Percentiles rank a stretch among this genome's conserved stretches.
Evolutionary conservation across 176 grass and related monocot genomes (phyloP).

Genomic region (Oryza officinalis): DNA sequence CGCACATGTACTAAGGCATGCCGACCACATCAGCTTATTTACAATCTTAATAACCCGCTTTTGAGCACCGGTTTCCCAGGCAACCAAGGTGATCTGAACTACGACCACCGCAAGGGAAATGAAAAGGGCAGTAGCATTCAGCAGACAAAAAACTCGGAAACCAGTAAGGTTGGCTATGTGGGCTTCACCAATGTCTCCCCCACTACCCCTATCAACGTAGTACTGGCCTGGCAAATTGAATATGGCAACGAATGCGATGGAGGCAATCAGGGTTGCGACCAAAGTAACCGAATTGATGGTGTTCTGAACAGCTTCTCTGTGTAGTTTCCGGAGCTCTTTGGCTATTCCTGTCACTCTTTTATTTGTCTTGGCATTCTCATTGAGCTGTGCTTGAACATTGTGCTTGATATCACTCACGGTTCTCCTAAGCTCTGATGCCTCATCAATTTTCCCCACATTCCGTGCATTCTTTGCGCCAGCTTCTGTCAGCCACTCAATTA

Average conservation of each 20-base stretch:
- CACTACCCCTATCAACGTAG: background rate
- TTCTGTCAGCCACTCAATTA: conserved; percentile 74
- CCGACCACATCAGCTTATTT: conserved; percentile 97
- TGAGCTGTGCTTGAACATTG: conserved; percentile 85
- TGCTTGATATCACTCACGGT: conserved; percentile 99
- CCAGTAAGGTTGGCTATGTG: conserved; percentile 54
- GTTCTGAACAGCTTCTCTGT: conserved; percentile 94
- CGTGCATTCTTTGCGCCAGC: conserved; percentile 88
- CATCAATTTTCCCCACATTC: conserved; percentile 78
- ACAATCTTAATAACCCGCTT: conserved; percentile 86
- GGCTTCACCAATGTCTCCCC: conserved; percentile 52
- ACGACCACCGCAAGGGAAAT: conserved; percentile 97
- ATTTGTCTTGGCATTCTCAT: conserved; percentile 89
- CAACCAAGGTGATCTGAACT: conserved; percentile 94
- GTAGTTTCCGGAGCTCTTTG: conserved; percentile 89
- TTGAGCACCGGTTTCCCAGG: conserved; percentile 95
- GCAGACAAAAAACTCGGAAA: conserved; percentile 83
- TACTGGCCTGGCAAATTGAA: conserved; percentile 97
- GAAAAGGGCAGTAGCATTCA: conserved; percentile 88
- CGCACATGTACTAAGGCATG: conserved; percentile 84
- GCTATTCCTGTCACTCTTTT: conserved; percentile 87
- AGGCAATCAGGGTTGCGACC: conserved; percentile 91
- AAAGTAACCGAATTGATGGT: conserved; percentile 94
- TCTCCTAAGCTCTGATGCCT: conserved; percentile 80
- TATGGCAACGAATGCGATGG: conserved; percentile 92